These are phyloP conservation scores for Bothriochloa decipiens DNA, from an alignment of 176 grass and related monocot genomes.

Conservation along the genomic window DNA sequence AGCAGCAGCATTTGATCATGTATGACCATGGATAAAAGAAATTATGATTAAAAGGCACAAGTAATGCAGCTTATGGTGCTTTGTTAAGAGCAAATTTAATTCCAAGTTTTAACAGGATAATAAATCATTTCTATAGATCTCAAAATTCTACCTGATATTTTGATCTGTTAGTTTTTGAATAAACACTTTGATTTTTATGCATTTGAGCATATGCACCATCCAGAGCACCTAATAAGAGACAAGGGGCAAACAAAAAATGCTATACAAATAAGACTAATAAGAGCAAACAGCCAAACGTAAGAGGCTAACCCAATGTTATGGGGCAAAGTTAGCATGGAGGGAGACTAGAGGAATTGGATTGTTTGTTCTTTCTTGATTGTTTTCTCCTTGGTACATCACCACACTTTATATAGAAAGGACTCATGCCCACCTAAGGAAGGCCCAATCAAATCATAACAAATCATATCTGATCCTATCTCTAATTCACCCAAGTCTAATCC, in stretches of 20 bases:
- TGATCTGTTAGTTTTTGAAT: not conserved
- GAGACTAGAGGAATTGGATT: no score
- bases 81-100: no score
- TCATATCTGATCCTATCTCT: no score
- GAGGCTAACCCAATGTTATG: conserved; percentile 4
- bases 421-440: no score
- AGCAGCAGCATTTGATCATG: not conserved
- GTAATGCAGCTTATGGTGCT: not conserved
- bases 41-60: not conserved
- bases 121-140: not conserved
- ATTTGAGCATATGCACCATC: not conserved
- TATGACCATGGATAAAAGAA: not conserved
- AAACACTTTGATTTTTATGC: not conserved
- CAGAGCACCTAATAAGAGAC: not conserved
- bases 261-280: not conserved
- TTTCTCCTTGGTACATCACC: no score
- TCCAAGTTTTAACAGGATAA: no score
- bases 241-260: not conserved
- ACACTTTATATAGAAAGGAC: not conserved
- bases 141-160: conserved; percentile 19
- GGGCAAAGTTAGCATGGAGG: no score
- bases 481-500: no score
- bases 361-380: no score
- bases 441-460: no score
- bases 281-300: not conserved